Evolutionary conservation across 495 filamentous ascomycete genomes (phyloP), one percentile per base, ranked within the genome.

Genomic region (Podospora pseudocomata): DNA sequence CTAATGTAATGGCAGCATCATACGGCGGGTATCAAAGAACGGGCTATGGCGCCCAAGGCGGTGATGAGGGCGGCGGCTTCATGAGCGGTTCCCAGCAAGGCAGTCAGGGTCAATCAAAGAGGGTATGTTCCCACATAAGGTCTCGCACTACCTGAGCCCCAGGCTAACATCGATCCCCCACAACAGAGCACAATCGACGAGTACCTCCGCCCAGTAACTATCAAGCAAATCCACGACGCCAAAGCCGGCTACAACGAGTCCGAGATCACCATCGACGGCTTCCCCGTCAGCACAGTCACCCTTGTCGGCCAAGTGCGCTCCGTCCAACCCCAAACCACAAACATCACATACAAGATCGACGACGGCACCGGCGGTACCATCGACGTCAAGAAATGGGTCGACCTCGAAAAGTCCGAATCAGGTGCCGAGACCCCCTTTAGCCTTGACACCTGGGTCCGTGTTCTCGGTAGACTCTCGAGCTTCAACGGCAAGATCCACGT

Each of bases 301-400:
- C 87, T 97, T 73, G 86, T 97, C 71, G 96, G 92, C 39, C 94
- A 96, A 81, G 89, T 99, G 54, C 91, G 92, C 74, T 88, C 90
- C 76, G 88, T 97, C 78, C 90, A 87, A 75, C 82, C 85, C n/a
- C 92, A 96, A 81, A 84, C 90, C 60, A 97, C 94, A 65, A 96
- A 97, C 82, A 85, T 91, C 68, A 96, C 91, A 39, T 97, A 96
- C 86, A 90, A 88, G 72, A 80, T 98, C 71, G 96, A 98, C 80
- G 95, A 99, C 80, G 95, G 96, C 78, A 98, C 95, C 0, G 95
- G 92, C 67, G 39, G 39, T 5, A 83, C 87, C 30, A 88, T 97
- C 66, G 95, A 99, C 82, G 93, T 92, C 55, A 97, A 97, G 83
- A 87, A 91, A 78, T 98, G 92, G 92, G 81, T 93, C 23, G 92